Evolutionary conservation across 2,329 filamentous ascomycete species (phyloP).

Genomic region (Aspergillus tanneri): DNA sequence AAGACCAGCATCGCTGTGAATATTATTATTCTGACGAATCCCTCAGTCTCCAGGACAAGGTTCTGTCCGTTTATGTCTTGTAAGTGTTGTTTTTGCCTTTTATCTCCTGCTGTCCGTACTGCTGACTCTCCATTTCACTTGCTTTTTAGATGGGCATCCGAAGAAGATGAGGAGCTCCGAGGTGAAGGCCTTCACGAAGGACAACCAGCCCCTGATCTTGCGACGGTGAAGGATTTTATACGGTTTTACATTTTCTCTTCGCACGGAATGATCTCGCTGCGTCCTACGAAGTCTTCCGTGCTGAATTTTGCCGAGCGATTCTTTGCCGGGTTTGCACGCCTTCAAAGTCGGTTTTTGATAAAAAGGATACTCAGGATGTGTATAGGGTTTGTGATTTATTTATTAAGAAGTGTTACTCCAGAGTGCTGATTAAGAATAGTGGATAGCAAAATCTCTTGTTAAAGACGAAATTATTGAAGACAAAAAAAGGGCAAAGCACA

Average conservation of each 20-base stretch:
- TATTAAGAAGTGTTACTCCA: background rate
- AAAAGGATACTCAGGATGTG: constrained; percentile 13
- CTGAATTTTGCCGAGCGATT: constrained; percentile 13
- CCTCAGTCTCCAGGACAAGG: constrained; percentile 6
- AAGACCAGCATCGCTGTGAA: constrained; percentile 12
- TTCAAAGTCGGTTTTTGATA: constrained; percentile 14
- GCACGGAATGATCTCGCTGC: constrained; percentile 14
- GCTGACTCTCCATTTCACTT: constrained; percentile 14
- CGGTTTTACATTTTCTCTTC: constrained; percentile 13
- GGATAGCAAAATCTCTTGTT: constrained; percentile 8
- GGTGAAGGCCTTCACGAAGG: constrained; percentile 10
- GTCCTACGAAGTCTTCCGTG: constrained; percentile 14
- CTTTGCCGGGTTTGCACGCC: constrained; percentile 11
- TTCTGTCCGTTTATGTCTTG: constrained; percentile 14
- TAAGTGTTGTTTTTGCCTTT: constrained; percentile 8
- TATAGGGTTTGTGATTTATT: constrained; percentile 10
- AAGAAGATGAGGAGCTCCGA: constrained; percentile 13
- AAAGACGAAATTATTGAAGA: constrained; percentile 12
- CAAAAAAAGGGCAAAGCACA: constrained; percentile 10
- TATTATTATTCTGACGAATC: constrained; percentile 11
- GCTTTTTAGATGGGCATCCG: constrained; percentile 10
- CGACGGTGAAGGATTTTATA: constrained; percentile 15
- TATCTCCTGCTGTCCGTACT: constrained; percentile 5
- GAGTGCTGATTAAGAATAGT: constrained; percentile 5
- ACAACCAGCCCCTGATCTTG: constrained; percentile 10